Evolutionary conservation across 208 protist genomes (phyloP), one percentile per base, ranked within the genome.

Genomic region (Leishmania major): DNA sequence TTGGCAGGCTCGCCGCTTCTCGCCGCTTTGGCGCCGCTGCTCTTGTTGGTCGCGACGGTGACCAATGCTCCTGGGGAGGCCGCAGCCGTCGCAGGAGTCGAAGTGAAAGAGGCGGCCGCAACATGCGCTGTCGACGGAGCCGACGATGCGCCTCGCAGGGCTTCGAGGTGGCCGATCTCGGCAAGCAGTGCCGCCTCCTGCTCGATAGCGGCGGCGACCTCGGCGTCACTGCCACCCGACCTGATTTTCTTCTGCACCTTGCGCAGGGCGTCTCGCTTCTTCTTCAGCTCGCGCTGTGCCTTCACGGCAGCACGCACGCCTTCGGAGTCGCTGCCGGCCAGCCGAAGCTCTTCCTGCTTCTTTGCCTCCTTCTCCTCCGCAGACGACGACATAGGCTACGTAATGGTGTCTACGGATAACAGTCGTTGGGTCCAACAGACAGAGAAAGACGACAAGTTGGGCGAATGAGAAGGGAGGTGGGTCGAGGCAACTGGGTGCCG

Each of bases 221-320:
- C 78, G 25, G 88, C 81, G 22, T 81, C 86, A 15, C 79, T 83
- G 22, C 88, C 86, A 7, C 84, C 40, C 5, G 53, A 43, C 77
- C 91, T 93, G 45, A 93, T 22, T 64, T 85, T 87, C 82, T 89
- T 94, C 79, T 93, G 78, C 28, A 86, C 53, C 69, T 93, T 93
- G 47, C 88, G 80, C 67, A 90, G 72, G 0, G 84, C 84, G 66
- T 93, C 86, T 57, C 82, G 84, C 80, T 92, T 94, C 74, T 91
- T 89, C 83, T 92, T 94, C 57, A 93, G 75, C n/a, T 94, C 89
- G 37, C 91, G 89, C 80, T 93, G 89, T 40, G 83, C 45, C 76
- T 87, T 89, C 45, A 93, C 88, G 11, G 66, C 81, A 31, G 78
- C 78, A 25, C 84, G 76, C 25, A 83, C 81, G 60, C 88, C 88